phyloP scores from a whole-genome alignment of 805 yeast species.

The Torulaspora indica region DNA sequence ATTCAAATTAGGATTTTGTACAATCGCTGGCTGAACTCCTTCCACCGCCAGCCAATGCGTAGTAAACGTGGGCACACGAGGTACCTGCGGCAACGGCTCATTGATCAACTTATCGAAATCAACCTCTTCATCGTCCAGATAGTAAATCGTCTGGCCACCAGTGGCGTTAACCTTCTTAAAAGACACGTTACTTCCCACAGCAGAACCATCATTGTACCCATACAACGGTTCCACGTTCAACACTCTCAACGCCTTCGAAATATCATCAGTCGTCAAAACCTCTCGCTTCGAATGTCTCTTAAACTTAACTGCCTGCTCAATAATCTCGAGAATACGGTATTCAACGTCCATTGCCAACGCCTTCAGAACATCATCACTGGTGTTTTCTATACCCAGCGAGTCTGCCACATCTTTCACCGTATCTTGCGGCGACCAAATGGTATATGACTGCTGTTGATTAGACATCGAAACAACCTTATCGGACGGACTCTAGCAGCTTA shows the following conservation, averaged over 20 bases:
- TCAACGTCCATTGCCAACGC: slow-evolving; percentile 99
- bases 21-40: slow-evolving; percentile 96
- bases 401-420: slow-evolving; percentile 97
- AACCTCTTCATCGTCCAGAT: slow-evolving; percentile 85
- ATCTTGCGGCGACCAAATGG: slow-evolving; percentile 96
- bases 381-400: slow-evolving; percentile 66
- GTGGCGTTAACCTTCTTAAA: slow-evolving; percentile 86
- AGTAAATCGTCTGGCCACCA: slow-evolving; percentile 89
- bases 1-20: slow-evolving; percentile 81
- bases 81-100: slow-evolving; percentile 92
- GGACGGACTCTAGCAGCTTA: not conserved
- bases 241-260: slow-evolving; percentile 73
- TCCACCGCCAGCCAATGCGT: slow-evolving; percentile 98
- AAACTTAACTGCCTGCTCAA: slow-evolving; percentile 93
- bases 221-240: slow-evolving; percentile 92
- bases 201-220: slow-evolving; percentile 58
- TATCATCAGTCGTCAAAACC: slow-evolving; percentile 72
- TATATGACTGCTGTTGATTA: slow-evolving; percentile 53
- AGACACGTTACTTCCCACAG: slow-evolving; percentile 52
- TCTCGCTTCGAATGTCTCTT: slow-evolving; percentile 92
- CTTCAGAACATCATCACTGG: slow-evolving; percentile 90
- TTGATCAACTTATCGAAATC: slow-evolving; percentile 92
- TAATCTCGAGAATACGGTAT: slow-evolving; percentile 88
- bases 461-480: slow-evolving; percentile 14
- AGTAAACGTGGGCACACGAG: slow-evolving; percentile 85